Base-by-base conservation (phyloP, 2,329 filamentous ascomycete species). In the Fusarium torreyae region DNA sequence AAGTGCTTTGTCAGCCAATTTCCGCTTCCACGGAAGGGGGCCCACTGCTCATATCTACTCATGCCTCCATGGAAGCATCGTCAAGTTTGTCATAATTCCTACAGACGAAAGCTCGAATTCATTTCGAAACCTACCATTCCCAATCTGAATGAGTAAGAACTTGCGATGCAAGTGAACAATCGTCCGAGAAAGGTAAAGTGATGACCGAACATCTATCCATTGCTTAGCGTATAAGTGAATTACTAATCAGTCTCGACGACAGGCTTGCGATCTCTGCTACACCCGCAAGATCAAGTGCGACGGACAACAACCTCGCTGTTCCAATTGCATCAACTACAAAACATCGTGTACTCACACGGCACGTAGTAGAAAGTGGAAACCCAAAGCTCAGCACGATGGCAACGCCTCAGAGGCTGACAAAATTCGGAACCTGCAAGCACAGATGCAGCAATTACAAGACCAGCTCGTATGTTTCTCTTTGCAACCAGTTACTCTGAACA, bases 271-370 rank as follows among this genome's bases (percentile, higher is more conserved):
- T 14, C 26, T 62, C 28, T 62, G 56, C 14, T 61, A 62, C 20
- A 61, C 58, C 7, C 45, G 58, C 24, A 62, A 61, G 11, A 62
- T 62, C 7, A 62, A 62, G 7, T 62, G 58, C 1, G 58, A 62
- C 13, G 58, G 58, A 18, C 26, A 53, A 2, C 45, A 61, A 3
- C 56, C 58, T 1, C 57, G 40, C 13, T 62, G 56, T 5, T 62
- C 58, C 3, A 62, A 62, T 7, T 62, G 58, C 11, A 10, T 62
- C 3, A 61, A 44, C 4, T 62, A 62, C 20, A 61, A 61, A 2
- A 40, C 33, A 0, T 17, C 18, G 0, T 61, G 58, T 11, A 62
- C 58, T 1, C 58, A 61, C 5, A 33, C 20, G 1, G 58, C 5
- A 10, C 45, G 40, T 3, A 62, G 58, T 3, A 13, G 58, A 6